phyloP scores from a whole-genome alignment of 2,329 filamentous ascomycete genomes.

The Remersonia thermophila region DNA sequence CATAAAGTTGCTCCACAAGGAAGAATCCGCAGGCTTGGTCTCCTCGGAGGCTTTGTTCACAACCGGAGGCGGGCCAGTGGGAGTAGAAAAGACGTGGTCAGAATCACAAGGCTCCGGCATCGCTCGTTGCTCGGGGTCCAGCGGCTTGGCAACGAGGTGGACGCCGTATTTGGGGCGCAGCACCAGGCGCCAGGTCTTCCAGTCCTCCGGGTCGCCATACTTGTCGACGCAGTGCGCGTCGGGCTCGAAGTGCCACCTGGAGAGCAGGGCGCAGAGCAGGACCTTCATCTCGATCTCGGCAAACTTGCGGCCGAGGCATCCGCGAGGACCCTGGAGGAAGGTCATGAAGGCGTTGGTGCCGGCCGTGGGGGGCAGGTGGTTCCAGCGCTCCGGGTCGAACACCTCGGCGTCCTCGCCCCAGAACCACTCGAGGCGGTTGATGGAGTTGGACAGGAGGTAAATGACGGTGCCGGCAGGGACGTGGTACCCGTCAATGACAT shows the following conservation, averaged over 20 bases:
- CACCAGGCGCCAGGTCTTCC: slow-evolving; percentile 37
- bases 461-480: slow-evolving; percentile 31
- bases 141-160: slow-evolving; percentile 24
- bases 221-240: slow-evolving; percentile 16
- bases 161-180: slow-evolving; percentile 32
- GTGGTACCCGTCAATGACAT: slow-evolving; percentile 26
- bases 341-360: slow-evolving; percentile 16
- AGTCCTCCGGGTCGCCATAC: slow-evolving; percentile 29
- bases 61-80: too few relatives aligned
- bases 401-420: slow-evolving; percentile 14
- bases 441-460: slow-evolving; percentile 28
- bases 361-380: slow-evolving; percentile 9
- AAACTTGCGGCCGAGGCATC: slow-evolving; percentile 17
- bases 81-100: too few relatives aligned
- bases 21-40: too few relatives aligned
- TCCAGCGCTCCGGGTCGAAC: slow-evolving; percentile 16
- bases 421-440: slow-evolving; percentile 14
- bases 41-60: too few relatives aligned
- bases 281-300: slow-evolving; percentile 21
- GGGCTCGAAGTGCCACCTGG: slow-evolving; percentile 23
- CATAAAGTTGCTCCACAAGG: too few relatives aligned
- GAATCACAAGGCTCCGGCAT: too few relatives aligned
- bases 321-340: slow-evolving; percentile 14
- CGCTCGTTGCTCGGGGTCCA: not conserved
- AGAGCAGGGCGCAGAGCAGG: slow-evolving; percentile 22